Percentiles rank a stretch among this genome's conserved stretches.
These are phyloP conservation scores for Aspergillus piperis DNA, from an alignment of 2,329 filamentous ascomycete genomes.

Conservation along the genomic window DNA sequence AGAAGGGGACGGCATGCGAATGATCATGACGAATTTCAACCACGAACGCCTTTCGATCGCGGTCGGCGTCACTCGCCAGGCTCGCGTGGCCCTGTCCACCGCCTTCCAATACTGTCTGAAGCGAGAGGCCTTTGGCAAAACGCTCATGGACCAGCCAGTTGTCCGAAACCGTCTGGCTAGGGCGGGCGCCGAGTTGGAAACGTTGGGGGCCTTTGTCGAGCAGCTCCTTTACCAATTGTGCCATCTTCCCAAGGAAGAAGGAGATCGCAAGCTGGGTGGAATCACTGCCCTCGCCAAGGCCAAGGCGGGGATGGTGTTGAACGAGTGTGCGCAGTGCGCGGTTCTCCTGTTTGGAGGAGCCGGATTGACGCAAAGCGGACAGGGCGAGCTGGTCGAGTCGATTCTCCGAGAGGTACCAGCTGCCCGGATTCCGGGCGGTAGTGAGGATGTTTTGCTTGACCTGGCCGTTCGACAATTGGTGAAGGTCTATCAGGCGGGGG, in stretches of 20 bases:
- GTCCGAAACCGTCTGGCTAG: constrained; percentile 73
- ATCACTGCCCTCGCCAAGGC: constrained; percentile 73
- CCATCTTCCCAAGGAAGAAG: constrained; percentile 54
- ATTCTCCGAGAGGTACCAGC: constrained; percentile 67
- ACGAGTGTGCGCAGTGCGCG: constrained; percentile 69
- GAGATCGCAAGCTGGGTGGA: constrained; percentile 62
- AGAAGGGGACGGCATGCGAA: constrained; percentile 72
- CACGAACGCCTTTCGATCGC: constrained; percentile 71
- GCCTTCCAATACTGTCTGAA: constrained; percentile 66
- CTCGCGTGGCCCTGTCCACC: constrained; percentile 60
- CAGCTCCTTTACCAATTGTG: constrained; percentile 69
- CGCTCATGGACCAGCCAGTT: constrained; percentile 72
- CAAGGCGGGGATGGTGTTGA: constrained; percentile 69
- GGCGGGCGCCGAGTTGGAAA: constrained; percentile 67
- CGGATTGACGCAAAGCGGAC: constrained; percentile 66
- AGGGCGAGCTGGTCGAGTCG: constrained; percentile 70
- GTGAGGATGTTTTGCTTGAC: constrained; percentile 73
- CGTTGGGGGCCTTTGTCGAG: constrained; percentile 72
- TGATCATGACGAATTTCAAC: constrained; percentile 79
- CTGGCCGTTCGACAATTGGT: constrained; percentile 69
- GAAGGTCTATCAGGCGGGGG: constrained; percentile 59
- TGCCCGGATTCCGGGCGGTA: constrained; percentile 65
- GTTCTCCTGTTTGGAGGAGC: constrained; percentile 73
- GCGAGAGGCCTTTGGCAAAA: constrained; percentile 67
- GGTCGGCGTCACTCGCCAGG: constrained; percentile 63